Evolutionary conservation across 768 basidiomycete species (phyloP), one percentile per base, ranked within the genome.

Genomic region (Leucosporidium yakuticum): DNA sequence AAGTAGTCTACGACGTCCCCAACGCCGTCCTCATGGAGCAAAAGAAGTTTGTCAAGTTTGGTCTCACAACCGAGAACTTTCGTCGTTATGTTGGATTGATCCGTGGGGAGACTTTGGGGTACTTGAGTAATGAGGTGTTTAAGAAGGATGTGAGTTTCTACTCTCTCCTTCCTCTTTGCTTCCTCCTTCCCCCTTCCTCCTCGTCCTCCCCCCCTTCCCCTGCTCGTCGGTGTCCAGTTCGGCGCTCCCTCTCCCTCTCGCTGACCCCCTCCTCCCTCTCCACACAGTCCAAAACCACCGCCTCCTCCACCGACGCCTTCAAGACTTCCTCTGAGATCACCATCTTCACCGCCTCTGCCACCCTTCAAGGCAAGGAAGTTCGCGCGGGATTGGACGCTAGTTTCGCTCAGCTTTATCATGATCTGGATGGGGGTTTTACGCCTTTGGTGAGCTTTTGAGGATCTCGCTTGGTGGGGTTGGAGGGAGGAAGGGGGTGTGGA

Each of bases 11-110:
- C 78, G 96, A 98, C 74, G 87, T 90, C 60, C 95, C 96, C 39
- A 98, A 98, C 78, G 90, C 94, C 57, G 81, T 89, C 55, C 87
- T 99, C 79, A 98, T 99, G 94, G 93, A 99, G 76, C 96, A 99
- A 79, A 99, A 99, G 83, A 89, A 88, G 77, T 97, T 97, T 76
- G 88, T 98, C 79, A 99, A 99, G 81, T 87, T 92, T 69, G 94
- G 96, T 29, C 85, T 99, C 27, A 90, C 92, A 17, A 86, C 85
- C 19, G 94, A 98, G 32, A 94, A 94, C 79, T 86, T 99, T 79
- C 85, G 87, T 53, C 83, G 86, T 36, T 98, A 99, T 77, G 82
- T 85, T 58, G 85, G 68, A 8, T 23, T 76, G 17, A 76, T 76
- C 67, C 60, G 60, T 20, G 50, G 60, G 29, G 76, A 76, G 63